Evolutionary conservation across 192 early-diverging fungal species (phyloP).

Genomic region (Umbelopsis vinacea): DNA sequence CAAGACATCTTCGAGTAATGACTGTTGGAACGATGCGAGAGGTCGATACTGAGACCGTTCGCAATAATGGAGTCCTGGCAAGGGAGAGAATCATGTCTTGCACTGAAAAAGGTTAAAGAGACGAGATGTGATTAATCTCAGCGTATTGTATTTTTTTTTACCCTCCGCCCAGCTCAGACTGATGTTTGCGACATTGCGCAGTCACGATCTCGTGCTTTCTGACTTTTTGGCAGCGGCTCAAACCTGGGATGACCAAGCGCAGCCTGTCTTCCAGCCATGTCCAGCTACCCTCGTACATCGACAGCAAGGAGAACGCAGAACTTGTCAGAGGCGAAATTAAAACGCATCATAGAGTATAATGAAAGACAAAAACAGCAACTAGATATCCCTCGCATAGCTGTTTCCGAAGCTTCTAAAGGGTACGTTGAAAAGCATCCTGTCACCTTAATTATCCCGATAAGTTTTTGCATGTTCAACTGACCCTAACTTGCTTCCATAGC

Average conservation of each 20-base stretch:
- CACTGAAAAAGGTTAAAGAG: conserved; percentile 13
- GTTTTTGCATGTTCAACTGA: background rate
- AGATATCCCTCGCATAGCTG: conserved; percentile 65
- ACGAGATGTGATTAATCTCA: conserved; percentile 6
- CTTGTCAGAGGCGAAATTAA: conserved; percentile 61
- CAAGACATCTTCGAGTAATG: conserved; percentile 5
- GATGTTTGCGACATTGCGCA: background rate
- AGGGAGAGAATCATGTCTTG: conserved; percentile 22
- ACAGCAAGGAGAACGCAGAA: conserved; percentile 23
- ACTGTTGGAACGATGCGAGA: background rate
- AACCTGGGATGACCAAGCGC: background rate
- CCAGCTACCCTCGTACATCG: conserved; percentile 22
- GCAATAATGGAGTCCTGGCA: conserved; percentile 6
- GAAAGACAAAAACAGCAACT: conserved; percentile 65
- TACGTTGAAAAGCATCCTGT: conserved; percentile 5
- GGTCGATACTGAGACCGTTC: conserved; percentile 10
- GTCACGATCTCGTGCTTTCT: background rate
- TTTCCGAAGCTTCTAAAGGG: conserved; percentile 60
- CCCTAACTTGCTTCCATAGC: conserved; percentile 16
- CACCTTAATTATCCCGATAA: background rate
- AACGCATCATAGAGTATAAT: conserved; percentile 69
- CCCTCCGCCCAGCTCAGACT: background rate
- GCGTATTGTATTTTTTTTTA: background rate
- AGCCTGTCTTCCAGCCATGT: conserved; percentile 2
- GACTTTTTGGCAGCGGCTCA: background rate